phyloP scores from a whole-genome alignment of 805 yeast genomes.

The Monosporozyma aerobia region DNA sequence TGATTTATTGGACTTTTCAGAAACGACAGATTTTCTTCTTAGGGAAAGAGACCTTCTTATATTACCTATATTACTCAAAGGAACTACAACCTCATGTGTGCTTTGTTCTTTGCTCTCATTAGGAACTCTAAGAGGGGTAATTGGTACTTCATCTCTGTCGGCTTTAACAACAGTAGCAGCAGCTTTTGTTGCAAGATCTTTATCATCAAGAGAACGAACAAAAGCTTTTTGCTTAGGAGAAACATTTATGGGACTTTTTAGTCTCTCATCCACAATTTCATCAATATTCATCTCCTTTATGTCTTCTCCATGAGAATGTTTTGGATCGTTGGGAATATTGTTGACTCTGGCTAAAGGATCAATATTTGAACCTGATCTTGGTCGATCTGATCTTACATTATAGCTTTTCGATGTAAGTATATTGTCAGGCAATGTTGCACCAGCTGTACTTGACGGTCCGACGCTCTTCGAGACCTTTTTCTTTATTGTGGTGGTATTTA shows the following conservation, averaged over 20 bases:
- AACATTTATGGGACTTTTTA: not conserved
- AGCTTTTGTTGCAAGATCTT: slow-evolving; percentile 2
- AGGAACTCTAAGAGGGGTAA: not conserved
- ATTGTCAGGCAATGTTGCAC: slow-evolving; percentile 27
- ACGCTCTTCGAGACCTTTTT: not conserved
- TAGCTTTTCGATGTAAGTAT: slow-evolving; percentile 28
- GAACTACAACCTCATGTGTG: not conserved
- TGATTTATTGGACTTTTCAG: not conserved
- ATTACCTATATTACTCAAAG: not conserved
- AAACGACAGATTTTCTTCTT: slow-evolving; percentile 4
- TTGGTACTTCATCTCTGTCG: not conserved
- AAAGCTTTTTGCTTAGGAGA: not conserved
- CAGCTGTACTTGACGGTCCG: slow-evolving; percentile 13
- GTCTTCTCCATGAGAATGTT: not conserved
- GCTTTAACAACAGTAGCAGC: slow-evolving; percentile 4
- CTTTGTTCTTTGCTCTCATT: not conserved
- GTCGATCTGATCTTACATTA: slow-evolving; percentile 8
- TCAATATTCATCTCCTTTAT: not conserved
- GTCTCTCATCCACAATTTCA: not conserved
- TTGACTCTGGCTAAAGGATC: not conserved
- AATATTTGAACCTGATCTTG: not conserved
- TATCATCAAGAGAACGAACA: not conserved
- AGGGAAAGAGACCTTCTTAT: slow-evolving; percentile 1
- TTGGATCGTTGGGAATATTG: not conserved
- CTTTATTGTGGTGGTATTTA: not conserved